A percentile compares a stretch with the other conserved stretches of the same genome.
phyloP scores from a whole-genome alignment of 2,329 filamentous ascomycete species.

The Lasiodiplodia gonubiensis region DNA sequence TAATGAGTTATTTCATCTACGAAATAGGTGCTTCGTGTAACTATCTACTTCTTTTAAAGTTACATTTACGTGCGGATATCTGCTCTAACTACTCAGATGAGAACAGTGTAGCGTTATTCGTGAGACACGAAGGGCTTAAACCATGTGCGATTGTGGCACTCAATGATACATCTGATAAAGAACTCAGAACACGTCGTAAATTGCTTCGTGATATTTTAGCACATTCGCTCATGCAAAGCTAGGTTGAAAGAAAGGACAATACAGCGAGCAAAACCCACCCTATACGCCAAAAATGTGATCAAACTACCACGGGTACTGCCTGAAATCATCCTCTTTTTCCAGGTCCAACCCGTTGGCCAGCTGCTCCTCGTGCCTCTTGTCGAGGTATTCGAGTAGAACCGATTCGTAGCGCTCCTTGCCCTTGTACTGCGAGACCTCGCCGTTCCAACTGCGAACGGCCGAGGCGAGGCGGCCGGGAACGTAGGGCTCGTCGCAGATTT shows the following conservation, averaged over 20 bases:
- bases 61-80: too few relatives aligned
- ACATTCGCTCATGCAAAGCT: too few relatives aligned
- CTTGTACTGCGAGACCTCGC: slow-evolving; percentile 78
- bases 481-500: slow-evolving; percentile 72
- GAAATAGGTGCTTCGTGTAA: too few relatives aligned
- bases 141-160: too few relatives aligned
- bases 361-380: slow-evolving; percentile 76
- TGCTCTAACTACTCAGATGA: too few relatives aligned
- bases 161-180: too few relatives aligned
- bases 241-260: not conserved
- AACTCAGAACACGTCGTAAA: too few relatives aligned
- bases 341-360: slow-evolving; percentile 68
- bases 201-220: too few relatives aligned
- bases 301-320: slow-evolving; percentile 65
- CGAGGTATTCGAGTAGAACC: slow-evolving; percentile 77
- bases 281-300: not conserved
- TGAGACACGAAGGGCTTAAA: too few relatives aligned
- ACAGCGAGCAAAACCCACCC: not conserved
- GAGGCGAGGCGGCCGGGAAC: slow-evolving; percentile 80
- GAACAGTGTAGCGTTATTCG: too few relatives aligned
- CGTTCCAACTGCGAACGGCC: slow-evolving; percentile 80
- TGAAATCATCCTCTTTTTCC: slow-evolving; percentile 63
- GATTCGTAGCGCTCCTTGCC: slow-evolving; percentile 75
- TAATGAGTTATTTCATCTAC: too few relatives aligned
- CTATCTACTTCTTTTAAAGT: too few relatives aligned